phyloP scores from a whole-genome alignment of 2,329 filamentous ascomycete genomes.

The Colletotrichum somersetense region DNA sequence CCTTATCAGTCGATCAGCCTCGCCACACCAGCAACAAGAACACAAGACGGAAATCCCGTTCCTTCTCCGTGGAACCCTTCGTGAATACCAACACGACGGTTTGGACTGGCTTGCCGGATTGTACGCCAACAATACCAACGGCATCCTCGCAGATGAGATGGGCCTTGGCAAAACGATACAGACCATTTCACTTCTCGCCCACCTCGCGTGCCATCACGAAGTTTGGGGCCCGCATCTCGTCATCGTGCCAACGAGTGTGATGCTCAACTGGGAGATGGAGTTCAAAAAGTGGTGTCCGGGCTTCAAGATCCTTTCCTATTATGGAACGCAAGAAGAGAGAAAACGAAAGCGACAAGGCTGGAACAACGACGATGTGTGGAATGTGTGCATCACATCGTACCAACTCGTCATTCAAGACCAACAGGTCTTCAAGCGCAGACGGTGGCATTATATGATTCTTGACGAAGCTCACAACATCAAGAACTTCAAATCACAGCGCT shows the following conservation, averaged over 20 bases:
- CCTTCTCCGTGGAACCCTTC: conserved; percentile 86
- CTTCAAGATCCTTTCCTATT: conserved; percentile 98
- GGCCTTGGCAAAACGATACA: conserved; percentile 98
- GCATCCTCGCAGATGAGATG: conserved; percentile 98
- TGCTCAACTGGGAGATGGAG: conserved; percentile 99
- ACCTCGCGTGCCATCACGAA: conserved; percentile 89
- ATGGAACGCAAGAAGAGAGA: conserved; percentile 92
- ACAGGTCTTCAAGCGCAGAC: conserved; percentile 89
- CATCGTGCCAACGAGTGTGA: conserved; percentile 96
- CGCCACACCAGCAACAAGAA: conserved; percentile 46
- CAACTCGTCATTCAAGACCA: conserved; percentile 95
- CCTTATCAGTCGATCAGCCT: conserved; percentile 50
- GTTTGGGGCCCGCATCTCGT: conserved; percentile 97
- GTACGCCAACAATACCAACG: conserved; percentile 93
- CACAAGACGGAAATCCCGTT: conserved; percentile 82
- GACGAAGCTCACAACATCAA: conserved; percentile 99
- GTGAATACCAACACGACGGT: conserved; percentile 97
- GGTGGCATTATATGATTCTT: conserved; percentile 98
- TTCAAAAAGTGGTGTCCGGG: conserved; percentile 99
- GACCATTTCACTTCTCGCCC: conserved; percentile 92
- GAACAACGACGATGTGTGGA: conserved; percentile 94
- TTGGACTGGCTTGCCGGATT: conserved; percentile 96
- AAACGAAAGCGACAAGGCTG: conserved; percentile 92
- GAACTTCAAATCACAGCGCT: conserved; percentile 97
- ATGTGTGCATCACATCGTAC: conserved; percentile 98